Percentiles rank a stretch among this genome's conserved stretches.
These are phyloP conservation scores for Beauveria asiatica DNA, from an alignment of 2,329 filamentous ascomycete genomes.

Conservation along the genomic window DNA sequence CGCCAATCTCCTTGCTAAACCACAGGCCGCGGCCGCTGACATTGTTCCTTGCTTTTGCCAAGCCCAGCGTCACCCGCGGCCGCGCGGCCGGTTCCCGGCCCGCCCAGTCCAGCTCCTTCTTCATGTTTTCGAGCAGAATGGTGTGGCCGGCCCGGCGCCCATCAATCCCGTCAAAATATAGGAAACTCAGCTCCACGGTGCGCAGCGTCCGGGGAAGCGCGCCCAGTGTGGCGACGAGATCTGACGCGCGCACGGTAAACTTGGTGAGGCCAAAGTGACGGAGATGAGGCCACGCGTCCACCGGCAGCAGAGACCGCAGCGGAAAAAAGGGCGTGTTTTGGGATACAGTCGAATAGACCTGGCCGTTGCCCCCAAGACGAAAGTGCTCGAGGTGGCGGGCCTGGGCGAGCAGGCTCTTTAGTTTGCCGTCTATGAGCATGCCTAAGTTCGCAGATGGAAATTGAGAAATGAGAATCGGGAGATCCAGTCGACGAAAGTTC, in stretches of 20 bases:
- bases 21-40: not conserved
- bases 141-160: not conserved
- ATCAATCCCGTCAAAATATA: conserved; percentile 21
- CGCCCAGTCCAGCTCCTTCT: not conserved
- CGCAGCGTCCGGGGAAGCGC: conserved; percentile 20
- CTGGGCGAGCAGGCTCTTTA: conserved; percentile 14
- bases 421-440: not conserved
- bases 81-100: not conserved
- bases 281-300: conserved; percentile 20
- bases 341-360: not conserved
- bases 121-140: not conserved
- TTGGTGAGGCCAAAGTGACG: conserved; percentile 23
- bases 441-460: not conserved
- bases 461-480: not conserved
- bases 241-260: conserved; percentile 18
- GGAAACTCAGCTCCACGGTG: conserved; percentile 26
- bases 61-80: not conserved
- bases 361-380: conserved; percentile 13
- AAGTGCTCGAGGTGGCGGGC: conserved; percentile 17
- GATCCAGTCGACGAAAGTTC: not conserved
- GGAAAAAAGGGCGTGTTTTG: conserved; percentile 12
- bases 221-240: conserved; percentile 21
- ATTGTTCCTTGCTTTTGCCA: not conserved
- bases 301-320: conserved; percentile 22
- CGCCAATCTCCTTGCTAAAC: not conserved